Evolutionary conservation across 2,329 filamentous ascomycete species (phyloP).

Genomic region (Leptographium galeiforme): DNA sequence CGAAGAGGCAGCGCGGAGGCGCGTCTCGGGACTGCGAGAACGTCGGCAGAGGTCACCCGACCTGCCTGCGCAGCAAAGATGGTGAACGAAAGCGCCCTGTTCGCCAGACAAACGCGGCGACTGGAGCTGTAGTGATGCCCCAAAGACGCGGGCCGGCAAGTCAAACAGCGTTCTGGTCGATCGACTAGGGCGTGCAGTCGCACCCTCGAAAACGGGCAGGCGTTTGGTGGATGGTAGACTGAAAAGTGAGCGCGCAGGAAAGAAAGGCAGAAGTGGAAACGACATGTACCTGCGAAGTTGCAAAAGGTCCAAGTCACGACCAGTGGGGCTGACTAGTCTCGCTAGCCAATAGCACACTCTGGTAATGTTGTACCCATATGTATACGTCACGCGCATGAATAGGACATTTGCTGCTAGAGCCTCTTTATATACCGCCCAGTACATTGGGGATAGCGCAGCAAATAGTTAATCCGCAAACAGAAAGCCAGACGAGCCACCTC

Average conservation of each 20-base stretch:
- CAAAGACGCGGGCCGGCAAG: not conserved
- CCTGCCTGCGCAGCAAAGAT: not conserved
- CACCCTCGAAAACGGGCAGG: not conserved
- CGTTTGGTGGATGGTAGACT: not conserved
- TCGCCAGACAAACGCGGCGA: not conserved
- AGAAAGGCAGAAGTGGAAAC: not conserved
- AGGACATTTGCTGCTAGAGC: too few species aligned
- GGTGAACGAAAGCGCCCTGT: not conserved
- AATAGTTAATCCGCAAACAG: conserved; percentile 1
- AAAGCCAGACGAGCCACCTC: not conserved
- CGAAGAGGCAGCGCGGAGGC: too few species aligned
- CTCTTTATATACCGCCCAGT: not conserved
- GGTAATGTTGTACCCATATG: not conserved
- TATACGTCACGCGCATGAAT: not conserved
- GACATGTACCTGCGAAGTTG: not conserved
- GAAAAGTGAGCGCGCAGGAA: not conserved
- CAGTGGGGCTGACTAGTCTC: not conserved
- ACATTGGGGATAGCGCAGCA: not conserved
- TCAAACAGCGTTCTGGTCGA: too few species aligned
- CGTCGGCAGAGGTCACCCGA: not conserved
- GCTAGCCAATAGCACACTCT: not conserved
- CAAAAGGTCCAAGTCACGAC: not conserved
- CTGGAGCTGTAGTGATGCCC: not conserved
- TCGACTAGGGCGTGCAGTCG: not conserved
- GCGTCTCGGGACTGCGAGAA: not conserved